A percentile compares a stretch with the other conserved stretches of the same genome.
These are phyloP conservation scores for Starmerella riodocensis DNA, from an alignment of 805 yeast species.

Conservation along the genomic window DNA sequence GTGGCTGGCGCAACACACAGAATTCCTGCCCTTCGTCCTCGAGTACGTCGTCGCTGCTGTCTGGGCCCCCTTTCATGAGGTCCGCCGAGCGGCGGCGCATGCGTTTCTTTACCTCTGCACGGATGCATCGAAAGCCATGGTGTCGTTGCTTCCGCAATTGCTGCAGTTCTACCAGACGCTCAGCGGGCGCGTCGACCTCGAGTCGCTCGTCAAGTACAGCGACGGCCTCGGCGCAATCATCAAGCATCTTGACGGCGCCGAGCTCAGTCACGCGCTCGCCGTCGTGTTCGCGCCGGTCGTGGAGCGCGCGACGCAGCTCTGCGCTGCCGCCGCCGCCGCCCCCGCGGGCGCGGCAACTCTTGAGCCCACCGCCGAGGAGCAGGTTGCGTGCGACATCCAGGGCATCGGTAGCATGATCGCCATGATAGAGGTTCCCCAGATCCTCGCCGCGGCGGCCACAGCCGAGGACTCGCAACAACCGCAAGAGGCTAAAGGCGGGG, in stretches of 20 bases:
- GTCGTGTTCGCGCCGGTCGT: conserved; percentile 62
- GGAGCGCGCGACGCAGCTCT: conserved; percentile 38
- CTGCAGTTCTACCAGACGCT: conserved; percentile 56
- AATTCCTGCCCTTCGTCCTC: conserved; percentile 66
- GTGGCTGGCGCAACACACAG: conserved; percentile 85
- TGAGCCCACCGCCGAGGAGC: background rate
- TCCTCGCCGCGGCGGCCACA: conserved; percentile 28
- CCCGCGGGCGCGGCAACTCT: background rate
- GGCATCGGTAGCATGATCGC: conserved; percentile 53
- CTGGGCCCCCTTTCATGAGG: conserved; percentile 33
- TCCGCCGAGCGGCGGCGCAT: conserved; percentile 76
- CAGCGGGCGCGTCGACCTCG: conserved; percentile 39
- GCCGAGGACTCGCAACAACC: background rate
- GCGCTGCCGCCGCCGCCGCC: background rate
- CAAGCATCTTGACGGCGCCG: conserved; percentile 27
- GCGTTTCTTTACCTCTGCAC: conserved; percentile 90
- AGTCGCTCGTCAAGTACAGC: conserved; percentile 62
- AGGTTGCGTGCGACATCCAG: conserved; percentile 28
- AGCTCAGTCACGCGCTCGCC: conserved; percentile 39
- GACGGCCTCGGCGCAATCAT: conserved; percentile 85
- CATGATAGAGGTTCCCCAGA: conserved; percentile 50
- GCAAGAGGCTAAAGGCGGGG: too few relatives aligned
- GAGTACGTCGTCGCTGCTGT: conserved; percentile 75
- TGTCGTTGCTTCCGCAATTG: conserved; percentile 59
- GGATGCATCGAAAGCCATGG: conserved; percentile 63